These are phyloP conservation scores for Sordariomycetes sp. DNA, from an alignment of 2,329 filamentous ascomycete species.

Conservation along the genomic window DNA sequence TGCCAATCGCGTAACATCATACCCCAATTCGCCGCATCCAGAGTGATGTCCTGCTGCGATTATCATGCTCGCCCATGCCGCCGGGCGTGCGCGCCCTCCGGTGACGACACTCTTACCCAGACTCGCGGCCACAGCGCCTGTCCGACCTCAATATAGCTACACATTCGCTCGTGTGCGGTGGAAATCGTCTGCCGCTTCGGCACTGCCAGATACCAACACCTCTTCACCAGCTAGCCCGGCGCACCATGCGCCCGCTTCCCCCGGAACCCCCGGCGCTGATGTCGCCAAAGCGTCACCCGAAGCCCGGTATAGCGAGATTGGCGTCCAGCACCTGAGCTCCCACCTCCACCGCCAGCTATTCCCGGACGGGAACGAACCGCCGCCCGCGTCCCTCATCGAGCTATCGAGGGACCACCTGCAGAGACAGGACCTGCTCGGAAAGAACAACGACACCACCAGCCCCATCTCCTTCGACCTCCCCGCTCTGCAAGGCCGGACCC, in stretches of 20 bases:
- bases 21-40: background rate
- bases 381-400: conserved; percentile 62
- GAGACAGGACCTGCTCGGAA: conserved; percentile 80
- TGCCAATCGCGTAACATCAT: background rate
- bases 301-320: conserved; percentile 81
- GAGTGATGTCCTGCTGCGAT: conserved; percentile 1
- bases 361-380: conserved; percentile 38
- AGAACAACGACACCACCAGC: conserved; percentile 66
- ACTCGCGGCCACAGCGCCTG: background rate
- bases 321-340: conserved; percentile 83
- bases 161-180: conserved; percentile 29
- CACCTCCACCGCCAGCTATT: conserved; percentile 82
- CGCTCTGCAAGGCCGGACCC: conserved; percentile 60
- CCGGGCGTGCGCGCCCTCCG: conserved; percentile 2
- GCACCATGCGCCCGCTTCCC: background rate
- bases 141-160: conserved; percentile 9
- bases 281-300: conserved; percentile 31
- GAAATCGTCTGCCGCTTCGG: conserved; percentile 20
- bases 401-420: conserved; percentile 73
- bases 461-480: conserved; percentile 86
- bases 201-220: conserved; percentile 1
- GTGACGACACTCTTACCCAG: background rate
- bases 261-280: conserved; percentile 7
- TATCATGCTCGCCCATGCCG: conserved; percentile 1
- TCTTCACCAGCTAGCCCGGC: conserved; percentile 27